Evolutionary conservation across 805 yeast genomes (phyloP), one percentile per base, ranked within the genome.

Genomic region (Pichia heedii): DNA sequence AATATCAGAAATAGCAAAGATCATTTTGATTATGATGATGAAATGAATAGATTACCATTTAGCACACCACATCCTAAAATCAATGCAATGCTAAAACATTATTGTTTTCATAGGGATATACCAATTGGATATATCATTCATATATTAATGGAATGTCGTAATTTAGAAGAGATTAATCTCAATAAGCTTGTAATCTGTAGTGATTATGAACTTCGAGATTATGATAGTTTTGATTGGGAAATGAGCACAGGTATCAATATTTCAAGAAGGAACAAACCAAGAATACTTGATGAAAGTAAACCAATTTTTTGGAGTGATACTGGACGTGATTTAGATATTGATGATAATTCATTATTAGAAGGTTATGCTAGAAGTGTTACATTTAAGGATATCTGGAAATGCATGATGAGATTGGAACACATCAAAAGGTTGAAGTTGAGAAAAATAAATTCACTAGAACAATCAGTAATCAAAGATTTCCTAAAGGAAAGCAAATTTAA

Each of bases 61-160:
- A 46, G 59, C 7, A 54, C 62, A 1, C 55, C 61, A 3, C 88
- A 84, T 55, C 93, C 93, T 3, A 59, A 63, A 37, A 76, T 78
- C 34, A 81, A 75, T 56, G 74, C 76, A 44, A 77, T 80, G 49
- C 58, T 85, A 32, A 54, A 70, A 42, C 81, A 76, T 57, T 83
- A 82, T 60, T 70, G 85, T 3, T 67, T 73, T 19, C 71, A 81
- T n/a, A 77, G 73, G 51, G 96, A 87, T 57, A 57, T 87, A 7
- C 96, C 96, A 1, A 63, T 81, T 24, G 96, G 96, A 0, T 76
- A 77, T 49, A 54, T 88, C 10, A 55, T 87, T 13, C 94, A 84
- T 57, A 54, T 86, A 32, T 55, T 87, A 33, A 71, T 71, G n/a
- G 63, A 75, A 29, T 88, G 96, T 55, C 77, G 77, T 13, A 80